Evolutionary conservation across 2,329 filamentous ascomycete genomes (phyloP).

Genomic region (Talaromyces sp.): DNA sequence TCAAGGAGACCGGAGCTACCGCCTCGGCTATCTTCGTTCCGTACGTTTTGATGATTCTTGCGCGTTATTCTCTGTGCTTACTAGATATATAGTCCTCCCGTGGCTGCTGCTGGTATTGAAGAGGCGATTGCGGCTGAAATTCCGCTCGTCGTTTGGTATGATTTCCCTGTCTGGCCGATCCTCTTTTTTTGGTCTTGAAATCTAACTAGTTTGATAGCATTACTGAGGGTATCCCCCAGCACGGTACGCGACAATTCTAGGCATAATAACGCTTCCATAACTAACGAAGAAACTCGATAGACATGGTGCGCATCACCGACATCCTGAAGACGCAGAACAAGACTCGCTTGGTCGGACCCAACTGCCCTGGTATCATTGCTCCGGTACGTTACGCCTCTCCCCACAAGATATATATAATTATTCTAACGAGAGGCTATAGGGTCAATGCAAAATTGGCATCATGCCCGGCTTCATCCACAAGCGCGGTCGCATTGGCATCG

Average conservation of each 20-base stretch:
- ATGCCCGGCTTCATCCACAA: conserved; percentile 99
- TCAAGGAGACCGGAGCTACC: conserved; percentile 84
- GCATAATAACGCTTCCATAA: background rate
- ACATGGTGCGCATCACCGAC: conserved; percentile 98
- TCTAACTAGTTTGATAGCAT: conserved; percentile 49
- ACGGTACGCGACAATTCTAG: conserved; percentile 60
- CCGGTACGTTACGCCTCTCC: conserved; percentile 43
- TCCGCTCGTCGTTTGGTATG: conserved; percentile 80
- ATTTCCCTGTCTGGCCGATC: conserved; percentile 2
- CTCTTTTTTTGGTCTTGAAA: background rate
- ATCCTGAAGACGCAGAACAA: conserved; percentile 97
- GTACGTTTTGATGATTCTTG: conserved; percentile 71
- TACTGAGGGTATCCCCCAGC: conserved; percentile 95
- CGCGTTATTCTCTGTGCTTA: conserved; percentile 17
- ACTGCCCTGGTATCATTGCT: conserved; percentile 97
- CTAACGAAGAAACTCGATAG: conserved; percentile 40
- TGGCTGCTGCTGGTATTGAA: conserved; percentile 93
- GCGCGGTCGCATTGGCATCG: conserved; percentile 96
- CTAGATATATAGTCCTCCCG: conserved; percentile 62
- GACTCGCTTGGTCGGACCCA: conserved; percentile 93
- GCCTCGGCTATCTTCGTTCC: conserved; percentile 96
- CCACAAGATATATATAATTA: background rate
- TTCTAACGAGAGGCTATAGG: conserved; percentile 39
- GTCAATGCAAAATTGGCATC: conserved; percentile 99
- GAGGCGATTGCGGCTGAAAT: conserved; percentile 93